These are phyloP conservation scores for Hypoxylon lenormandii DNA, from an alignment of 495 filamentous ascomycete genomes.

Conservation along the genomic window DNA sequence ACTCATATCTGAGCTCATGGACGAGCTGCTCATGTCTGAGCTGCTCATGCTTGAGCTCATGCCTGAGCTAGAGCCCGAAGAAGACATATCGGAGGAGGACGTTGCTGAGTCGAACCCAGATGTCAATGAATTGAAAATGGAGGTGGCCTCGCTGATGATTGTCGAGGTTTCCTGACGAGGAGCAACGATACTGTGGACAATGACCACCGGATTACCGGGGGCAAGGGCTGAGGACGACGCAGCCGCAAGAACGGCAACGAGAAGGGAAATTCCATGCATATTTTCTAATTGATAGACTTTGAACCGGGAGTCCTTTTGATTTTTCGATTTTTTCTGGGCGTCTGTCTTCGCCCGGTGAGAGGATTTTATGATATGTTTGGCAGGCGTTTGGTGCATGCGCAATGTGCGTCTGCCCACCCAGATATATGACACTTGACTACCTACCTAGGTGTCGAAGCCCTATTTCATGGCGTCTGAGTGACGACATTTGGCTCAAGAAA, in stretches of 20 bases:
- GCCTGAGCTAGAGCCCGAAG: too few relatives aligned
- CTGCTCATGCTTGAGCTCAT: too few relatives aligned
- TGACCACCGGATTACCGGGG: not conserved
- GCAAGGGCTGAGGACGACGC: conserved; percentile 7
- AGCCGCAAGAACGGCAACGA: conserved; percentile 11
- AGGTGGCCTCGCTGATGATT: too few relatives aligned
- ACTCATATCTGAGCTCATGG: too few relatives aligned
- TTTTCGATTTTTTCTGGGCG: not conserved
- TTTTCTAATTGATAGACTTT: not conserved
- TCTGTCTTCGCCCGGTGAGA: not conserved
- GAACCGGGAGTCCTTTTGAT: not conserved
- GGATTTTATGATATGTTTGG: not conserved
- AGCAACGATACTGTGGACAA: not conserved
- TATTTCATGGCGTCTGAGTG: conserved; percentile 8
- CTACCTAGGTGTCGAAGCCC: not conserved
- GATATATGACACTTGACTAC: conserved; percentile 10
- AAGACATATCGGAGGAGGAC: too few relatives aligned
- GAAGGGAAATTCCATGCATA: conserved; percentile 19
- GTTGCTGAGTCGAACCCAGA: too few relatives aligned
- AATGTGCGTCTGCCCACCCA: not conserved
- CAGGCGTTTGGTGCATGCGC: not conserved
- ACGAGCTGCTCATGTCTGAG: too few relatives aligned
- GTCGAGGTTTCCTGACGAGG: not conserved
- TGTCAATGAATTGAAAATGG: too few relatives aligned
- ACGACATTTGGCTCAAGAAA: not conserved